A percentile compares a stretch with the other conserved stretches of the same genome.
Evolutionary conservation across 2,329 filamentous ascomycete species (phyloP).

Genomic region (Fusarium sp.): DNA sequence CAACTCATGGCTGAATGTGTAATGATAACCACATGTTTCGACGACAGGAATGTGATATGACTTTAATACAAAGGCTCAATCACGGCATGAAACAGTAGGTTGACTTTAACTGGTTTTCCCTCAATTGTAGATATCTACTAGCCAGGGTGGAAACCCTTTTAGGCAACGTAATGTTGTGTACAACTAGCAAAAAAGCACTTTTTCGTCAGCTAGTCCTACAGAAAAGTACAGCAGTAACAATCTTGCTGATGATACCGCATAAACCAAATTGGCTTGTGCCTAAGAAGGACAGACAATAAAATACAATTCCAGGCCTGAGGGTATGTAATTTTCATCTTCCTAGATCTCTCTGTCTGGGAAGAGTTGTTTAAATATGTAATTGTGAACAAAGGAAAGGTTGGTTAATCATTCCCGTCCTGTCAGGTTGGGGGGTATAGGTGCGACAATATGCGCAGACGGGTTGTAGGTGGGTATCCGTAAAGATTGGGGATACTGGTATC

Average conservation of each 20-base stretch:
- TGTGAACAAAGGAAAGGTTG: constrained; percentile 36
- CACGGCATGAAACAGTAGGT: constrained; percentile 5
- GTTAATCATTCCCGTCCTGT: constrained; percentile 27
- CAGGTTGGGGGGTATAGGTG: constrained; percentile 42
- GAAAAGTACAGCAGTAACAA: constrained; percentile 39
- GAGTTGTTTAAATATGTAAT: constrained; percentile 38
- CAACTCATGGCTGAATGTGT: too few relatives aligned
- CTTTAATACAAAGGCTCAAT: not conserved
- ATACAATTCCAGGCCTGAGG: constrained; percentile 36
- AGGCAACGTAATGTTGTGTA: constrained; percentile 35
- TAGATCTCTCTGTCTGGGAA: constrained; percentile 17
- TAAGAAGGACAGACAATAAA: constrained; percentile 22
- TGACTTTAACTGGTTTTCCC: constrained; percentile 42
- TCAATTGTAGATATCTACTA: constrained; percentile 44
- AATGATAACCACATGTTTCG: too few relatives aligned
- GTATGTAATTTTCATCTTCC: constrained; percentile 37
- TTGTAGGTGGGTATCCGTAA: constrained; percentile 34
- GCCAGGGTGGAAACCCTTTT: constrained; percentile 23
- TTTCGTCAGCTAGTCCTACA: constrained; percentile 42
- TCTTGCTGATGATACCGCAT: constrained; percentile 38
- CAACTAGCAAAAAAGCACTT: constrained; percentile 36
- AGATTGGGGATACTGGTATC: constrained; percentile 41
- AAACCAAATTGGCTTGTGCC: constrained; percentile 34
- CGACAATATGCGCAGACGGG: constrained; percentile 40
- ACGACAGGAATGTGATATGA: not conserved